phyloP scores from a whole-genome alignment of 352 stramenopile genomes.

The Pythium inflatum region DNA sequence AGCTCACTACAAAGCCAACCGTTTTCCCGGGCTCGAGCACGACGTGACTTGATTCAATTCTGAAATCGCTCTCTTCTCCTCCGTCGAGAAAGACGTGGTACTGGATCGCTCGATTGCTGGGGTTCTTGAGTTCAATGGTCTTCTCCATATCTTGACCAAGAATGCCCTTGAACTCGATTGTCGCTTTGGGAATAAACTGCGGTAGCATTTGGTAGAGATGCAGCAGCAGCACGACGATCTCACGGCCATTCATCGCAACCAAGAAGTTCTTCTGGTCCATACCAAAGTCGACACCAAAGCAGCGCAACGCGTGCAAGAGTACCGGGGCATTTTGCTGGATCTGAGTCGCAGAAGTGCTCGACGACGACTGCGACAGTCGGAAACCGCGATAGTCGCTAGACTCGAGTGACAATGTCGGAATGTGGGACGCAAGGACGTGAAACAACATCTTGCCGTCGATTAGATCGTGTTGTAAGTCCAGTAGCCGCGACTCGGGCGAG shows the following conservation, averaged over 20 bases:
- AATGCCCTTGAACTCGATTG: constrained; percentile 91
- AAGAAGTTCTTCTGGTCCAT: constrained; percentile 60
- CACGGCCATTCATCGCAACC: constrained; percentile 56
- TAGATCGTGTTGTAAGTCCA: constrained; percentile 71
- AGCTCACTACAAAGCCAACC: constrained; percentile 80
- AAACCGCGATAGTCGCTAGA: constrained; percentile 80
- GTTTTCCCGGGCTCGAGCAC: constrained; percentile 80
- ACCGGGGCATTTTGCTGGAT: constrained; percentile 59
- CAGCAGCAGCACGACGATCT: constrained; percentile 86
- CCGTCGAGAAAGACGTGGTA: constrained; percentile 92
- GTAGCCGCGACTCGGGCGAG: constrained; percentile 36
- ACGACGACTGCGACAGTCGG: constrained; percentile 17
- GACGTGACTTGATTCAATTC: constrained; percentile 67
- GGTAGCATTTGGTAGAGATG: constrained; percentile 92
- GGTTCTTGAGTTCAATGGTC: constrained; percentile 94
- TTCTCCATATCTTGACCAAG: constrained; percentile 90
- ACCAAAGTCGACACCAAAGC: constrained; percentile 84
- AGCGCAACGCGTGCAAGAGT: constrained; percentile 62
- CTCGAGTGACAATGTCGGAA: constrained; percentile 74
- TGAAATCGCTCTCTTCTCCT: constrained; percentile 58
- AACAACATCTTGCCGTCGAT: constrained; percentile 82
- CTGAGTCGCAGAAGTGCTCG: constrained; percentile 29
- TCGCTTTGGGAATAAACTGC: constrained; percentile 92
- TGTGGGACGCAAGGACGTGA: constrained; percentile 85
- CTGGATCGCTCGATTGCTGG: constrained; percentile 71